Evolutionary conservation across 1,284 basidiomycete genomes (phyloP), one percentile per base, ranked within the genome.

Genomic region (Ceratobasidium sp.): DNA sequence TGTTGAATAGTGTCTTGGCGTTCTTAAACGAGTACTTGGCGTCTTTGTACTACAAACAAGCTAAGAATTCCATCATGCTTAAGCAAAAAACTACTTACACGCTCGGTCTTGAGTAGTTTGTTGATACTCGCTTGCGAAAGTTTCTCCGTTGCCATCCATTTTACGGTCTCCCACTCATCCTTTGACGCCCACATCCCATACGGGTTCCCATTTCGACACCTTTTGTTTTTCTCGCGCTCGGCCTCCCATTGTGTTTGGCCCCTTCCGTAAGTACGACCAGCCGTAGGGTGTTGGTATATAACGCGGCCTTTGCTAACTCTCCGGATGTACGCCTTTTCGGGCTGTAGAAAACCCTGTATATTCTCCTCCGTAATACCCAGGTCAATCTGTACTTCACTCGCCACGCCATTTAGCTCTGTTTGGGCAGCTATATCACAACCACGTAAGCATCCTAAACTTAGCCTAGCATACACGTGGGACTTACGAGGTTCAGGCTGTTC

Each of bases 111-210:
- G 1, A 70, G 40, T 17, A 70, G 33, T 0, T 70, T 9, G 13
- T 70, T 46, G 0, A 59, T n/a, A 15, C 52, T 70, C 33, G 54
- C 23, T 38, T 57, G 50, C 54, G 68, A 59, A 1, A 56, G 10
- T 23, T 70, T 70, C 12, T 23, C 28, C 6, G 68, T 70, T n/a
- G 52, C 68, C 52, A 57, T 46, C 68, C 68, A 70, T 28, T 46
- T 70, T 15, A 46, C 68, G 2, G 33, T 2, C 3, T 70, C 52
- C 68, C 68, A 70, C 9, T 70, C 54, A 6, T 57, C 52, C 15
- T 57, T 57, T 12, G 28, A 33, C 23, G 7, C 42, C 68, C 68
- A 70, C 68, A 70, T 70, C 26, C 3, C 68, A 20, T n/a, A 70
- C 13, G 1, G 33, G 38, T 70, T 70, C 20, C 68, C 68, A 4